Percentiles rank a stretch among this genome's conserved stretches.
phyloP scores from a whole-genome alignment of 352 stramenopile genomes.

The Pythium dissotocum region DNA sequence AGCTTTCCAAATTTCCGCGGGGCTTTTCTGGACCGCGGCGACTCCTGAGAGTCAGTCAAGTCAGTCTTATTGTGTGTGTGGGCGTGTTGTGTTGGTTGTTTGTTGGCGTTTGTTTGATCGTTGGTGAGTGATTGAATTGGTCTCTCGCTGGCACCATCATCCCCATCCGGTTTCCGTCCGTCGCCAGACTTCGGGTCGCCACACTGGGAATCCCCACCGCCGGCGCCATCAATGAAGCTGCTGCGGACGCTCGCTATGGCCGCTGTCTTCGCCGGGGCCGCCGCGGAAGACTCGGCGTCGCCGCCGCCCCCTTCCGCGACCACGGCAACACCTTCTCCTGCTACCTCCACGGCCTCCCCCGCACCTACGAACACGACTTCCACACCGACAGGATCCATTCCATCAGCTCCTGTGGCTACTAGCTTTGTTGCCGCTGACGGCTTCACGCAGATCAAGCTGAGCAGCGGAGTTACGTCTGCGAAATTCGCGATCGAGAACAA shows the following conservation, averaged over 20 bases:
- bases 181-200: neutral
- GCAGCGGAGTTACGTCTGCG: neutral
- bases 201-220: constrained; percentile 6
- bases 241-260: constrained; percentile 21
- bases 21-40: constrained; percentile 13
- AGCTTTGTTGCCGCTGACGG: neutral
- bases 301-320: constrained; percentile 9
- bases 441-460: neutral
- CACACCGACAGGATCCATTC: neutral
- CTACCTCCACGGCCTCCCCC: neutral
- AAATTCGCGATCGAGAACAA: neutral
- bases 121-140: constrained; percentile 2
- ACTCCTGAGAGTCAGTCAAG: constrained; percentile 22
- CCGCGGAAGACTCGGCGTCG: constrained; percentile 6
- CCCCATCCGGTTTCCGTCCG: neutral
- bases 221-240: constrained; percentile 14
- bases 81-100: constrained; percentile 1
- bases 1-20: neutral
- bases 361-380: neutral
- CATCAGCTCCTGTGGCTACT: neutral
- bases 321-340: neutral
- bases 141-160: neutral
- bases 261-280: constrained; percentile 5
- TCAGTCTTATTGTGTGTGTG: neutral
- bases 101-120: constrained; percentile 2